Evolutionary conservation across 805 yeast species (phyloP).

Genomic region (Myxozyma geophila): DNA sequence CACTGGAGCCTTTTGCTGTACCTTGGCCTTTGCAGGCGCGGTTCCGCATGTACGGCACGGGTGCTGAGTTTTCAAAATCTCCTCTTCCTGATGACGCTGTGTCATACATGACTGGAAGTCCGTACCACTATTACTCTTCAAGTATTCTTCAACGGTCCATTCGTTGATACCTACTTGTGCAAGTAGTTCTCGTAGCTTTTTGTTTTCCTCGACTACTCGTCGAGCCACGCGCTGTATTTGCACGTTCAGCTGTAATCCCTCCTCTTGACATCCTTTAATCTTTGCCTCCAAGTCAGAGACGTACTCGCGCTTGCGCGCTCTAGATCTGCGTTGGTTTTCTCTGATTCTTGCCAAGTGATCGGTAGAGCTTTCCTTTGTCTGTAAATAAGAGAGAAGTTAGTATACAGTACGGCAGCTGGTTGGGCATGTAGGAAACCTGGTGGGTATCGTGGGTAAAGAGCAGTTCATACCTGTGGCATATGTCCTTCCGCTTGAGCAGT

Average conservation of each 20-base stretch:
- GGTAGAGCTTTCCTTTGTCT: constrained; percentile 1
- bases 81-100: constrained; percentile 21
- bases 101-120: constrained; percentile 7
- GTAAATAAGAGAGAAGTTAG: not conserved
- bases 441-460: no score
- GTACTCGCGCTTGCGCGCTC: constrained; percentile 35
- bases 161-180: constrained; percentile 23
- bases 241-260: constrained; percentile 31
- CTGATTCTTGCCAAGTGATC: constrained; percentile 31
- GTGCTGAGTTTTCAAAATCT: constrained; percentile 21
- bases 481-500: constrained; percentile 3
- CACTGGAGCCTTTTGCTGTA: not conserved
- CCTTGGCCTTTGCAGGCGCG: constrained; percentile 16
- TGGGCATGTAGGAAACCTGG: not conserved
- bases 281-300: constrained; percentile 30
- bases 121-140: constrained; percentile 15
- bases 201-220: constrained; percentile 32
- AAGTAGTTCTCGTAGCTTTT: constrained; percentile 25
- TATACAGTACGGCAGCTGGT: not conserved
- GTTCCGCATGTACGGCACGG: constrained; percentile 32
- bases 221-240: constrained; percentile 35
- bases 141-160: constrained; percentile 23
- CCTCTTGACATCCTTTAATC: constrained; percentile 28
- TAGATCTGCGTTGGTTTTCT: constrained; percentile 33
- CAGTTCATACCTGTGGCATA: not conserved